Evolutionary conservation across 2,329 filamentous ascomycete species (phyloP).

Genomic region (Phoma sp.): DNA sequence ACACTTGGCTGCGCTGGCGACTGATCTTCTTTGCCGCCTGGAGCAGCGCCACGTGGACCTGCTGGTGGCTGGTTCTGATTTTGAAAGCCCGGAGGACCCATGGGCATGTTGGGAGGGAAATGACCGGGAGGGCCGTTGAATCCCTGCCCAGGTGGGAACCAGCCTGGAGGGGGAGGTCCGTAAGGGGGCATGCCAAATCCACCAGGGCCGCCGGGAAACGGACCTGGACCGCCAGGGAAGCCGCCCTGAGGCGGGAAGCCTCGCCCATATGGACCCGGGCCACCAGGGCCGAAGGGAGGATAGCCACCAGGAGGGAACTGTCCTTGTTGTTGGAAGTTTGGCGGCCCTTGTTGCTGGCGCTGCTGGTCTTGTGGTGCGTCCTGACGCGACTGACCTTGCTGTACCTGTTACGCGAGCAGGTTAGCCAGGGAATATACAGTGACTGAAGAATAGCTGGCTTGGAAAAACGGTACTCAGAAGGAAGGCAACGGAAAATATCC

Average conservation of each 20-base stretch:
- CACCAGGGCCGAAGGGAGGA: conserved; percentile 51
- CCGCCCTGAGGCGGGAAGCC: conserved; percentile 55
- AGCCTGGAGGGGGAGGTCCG: conserved; percentile 70
- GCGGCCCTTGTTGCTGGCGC: conserved; percentile 47
- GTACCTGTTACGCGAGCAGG: conserved; percentile 37
- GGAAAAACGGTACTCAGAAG: conserved; percentile 74
- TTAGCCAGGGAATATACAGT: conserved; percentile 29
- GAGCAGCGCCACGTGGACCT: conserved; percentile 44
- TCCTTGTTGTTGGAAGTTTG: conserved; percentile 48
- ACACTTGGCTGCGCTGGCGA: conserved; percentile 41
- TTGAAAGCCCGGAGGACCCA: conserved; percentile 60
- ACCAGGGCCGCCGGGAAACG: conserved; percentile 56
- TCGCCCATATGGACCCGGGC: conserved; percentile 45
- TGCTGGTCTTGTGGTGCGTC: conserved; percentile 32
- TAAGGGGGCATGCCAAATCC: conserved; percentile 76
- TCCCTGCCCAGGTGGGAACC: conserved; percentile 78
- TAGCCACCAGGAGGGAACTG: conserved; percentile 51
- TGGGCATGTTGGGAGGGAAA: conserved; percentile 66
- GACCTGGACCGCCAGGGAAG: conserved; percentile 51
- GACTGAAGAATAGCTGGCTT: conserved; percentile 11
- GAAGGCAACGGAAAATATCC: conserved; percentile 99
- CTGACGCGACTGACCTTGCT: conserved; percentile 35
- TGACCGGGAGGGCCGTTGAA: conserved; percentile 72
- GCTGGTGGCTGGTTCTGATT: conserved; percentile 49
- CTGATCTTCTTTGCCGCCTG: conserved; percentile 40